Evolutionary conservation across 345 rosid genomes (phyloP), one percentile per base, ranked within the genome.

Genomic region (Linum tenue): DNA sequence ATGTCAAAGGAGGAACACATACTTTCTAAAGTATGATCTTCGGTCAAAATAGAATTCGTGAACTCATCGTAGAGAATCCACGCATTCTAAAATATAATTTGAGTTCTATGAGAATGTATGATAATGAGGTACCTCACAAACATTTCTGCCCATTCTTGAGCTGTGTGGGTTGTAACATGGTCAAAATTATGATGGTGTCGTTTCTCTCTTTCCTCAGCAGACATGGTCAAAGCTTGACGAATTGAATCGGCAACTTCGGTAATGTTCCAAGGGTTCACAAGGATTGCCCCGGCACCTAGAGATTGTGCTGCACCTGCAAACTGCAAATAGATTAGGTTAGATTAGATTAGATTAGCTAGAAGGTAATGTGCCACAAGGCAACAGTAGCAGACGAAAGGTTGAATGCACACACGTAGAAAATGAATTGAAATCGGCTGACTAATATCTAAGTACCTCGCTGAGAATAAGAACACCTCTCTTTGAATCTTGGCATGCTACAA

Each of bases 231-330:
- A 44, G 99, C 99, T 69, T 83, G 89, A 41, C 79, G 86, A 70
- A 95, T 95, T 60, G 99, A 87, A 66, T 81, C 81, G 63, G 99
- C 99, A 67, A 95, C 99, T 83, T 95, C 99, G 43, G 95, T 95
- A 62, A 95, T 95, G 83, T 95, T 95, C 99, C 99, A 95, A 55
- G 99, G 99, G 70, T 91, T 95, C 74, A 95, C 96, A 59, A 95
- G 86, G 72, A 95, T 84, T 62, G 99, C 98, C 68, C 99, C 99
- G 73, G 99, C 99, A 57, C 99, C 99, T 35, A 95, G 81, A 65
- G 98, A 91, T 76, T 95, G 99, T 69, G 99, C 99, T 56, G 99
- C 99, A 63, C 99, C 99, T 55, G 99, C 98, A 82, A 91, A 95
- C 99, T 95, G 73, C 62, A 76, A 53, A 64, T 55, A 67, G 56